phyloP scores from a whole-genome alignment of 176 grass and related monocot species.

The Rhynchospora pubera region DNA sequence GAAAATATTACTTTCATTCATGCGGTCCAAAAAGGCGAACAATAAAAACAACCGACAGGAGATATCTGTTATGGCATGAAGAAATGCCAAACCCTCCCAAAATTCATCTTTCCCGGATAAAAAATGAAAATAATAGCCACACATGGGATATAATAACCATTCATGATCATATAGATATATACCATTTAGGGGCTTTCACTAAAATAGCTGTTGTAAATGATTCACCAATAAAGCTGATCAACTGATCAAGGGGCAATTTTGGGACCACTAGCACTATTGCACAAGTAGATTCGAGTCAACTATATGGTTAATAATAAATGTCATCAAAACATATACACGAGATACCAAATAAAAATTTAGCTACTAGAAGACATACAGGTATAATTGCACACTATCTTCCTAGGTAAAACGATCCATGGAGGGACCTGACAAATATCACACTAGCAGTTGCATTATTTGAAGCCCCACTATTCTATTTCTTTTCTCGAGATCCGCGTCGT shows the following conservation, averaged over 20 bases:
- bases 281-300: neutral
- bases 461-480: neutral
- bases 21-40: no score
- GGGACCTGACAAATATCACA: neutral
- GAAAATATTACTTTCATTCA: no score
- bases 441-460: neutral
- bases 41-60: no score
- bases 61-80: no score
- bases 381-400: neutral
- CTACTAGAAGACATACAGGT: constrained; percentile 1
- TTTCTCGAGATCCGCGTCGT: constrained; percentile 1
- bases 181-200: no score
- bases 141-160: no score
- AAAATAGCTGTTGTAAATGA: neutral
- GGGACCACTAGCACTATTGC: neutral
- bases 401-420: neutral
- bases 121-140: no score
- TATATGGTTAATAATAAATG: neutral
- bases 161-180: no score
- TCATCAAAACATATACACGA: no score
- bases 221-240: neutral
- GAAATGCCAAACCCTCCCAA: no score
- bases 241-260: neutral
- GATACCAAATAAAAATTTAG: neutral
- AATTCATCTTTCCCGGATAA: no score